Evolutionary conservation across 306 rosid species (phyloP), one percentile per base, ranked within the genome.

Genomic region (Calophaca sinica): DNA sequence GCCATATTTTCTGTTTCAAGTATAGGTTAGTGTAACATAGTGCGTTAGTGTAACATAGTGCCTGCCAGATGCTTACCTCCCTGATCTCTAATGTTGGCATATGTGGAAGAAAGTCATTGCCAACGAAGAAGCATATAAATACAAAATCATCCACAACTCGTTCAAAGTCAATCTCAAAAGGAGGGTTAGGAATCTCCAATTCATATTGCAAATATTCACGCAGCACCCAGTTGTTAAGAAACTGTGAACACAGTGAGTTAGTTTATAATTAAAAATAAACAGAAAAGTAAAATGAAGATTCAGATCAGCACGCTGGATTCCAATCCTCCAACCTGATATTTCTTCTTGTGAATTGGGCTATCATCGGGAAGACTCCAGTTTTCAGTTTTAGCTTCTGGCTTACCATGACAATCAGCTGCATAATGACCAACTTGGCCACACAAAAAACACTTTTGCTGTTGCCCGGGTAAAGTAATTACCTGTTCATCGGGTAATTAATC

Each of bases 11-110:
- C 64, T 29, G 72, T 33, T 68, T 9, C 75, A 79, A 10, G 79
- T 7, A 66, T 65, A 68, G 45, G 75, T 58, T 33, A 59, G 55
- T 59, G 70, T 41, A 74, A 69, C 66, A 72, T 10, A 46, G 57
- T 80, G 62, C 55, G 75, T 58, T 33, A 59, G 55, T 59, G 70
- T 41, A 74, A 69, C 66, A 72, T 10, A 46, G 57, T 80, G 62
- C 55, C 79, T 62, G 15, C 53, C 67, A 71, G 61, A 65, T 59
- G 77, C 87, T 50, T 92, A 92, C 98, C 98, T 92, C 98, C 75
- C 98, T 84, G 73, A 93, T 93, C 89, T 93, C 98, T 81, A 93
- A 83, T 48, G 98, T 93, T 31, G 98, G 98, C 98, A 93, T 93
- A 80, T 88, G 98, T 38, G 97, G 97, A 85, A 86, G 93, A 79